These are phyloP conservation scores for Calonectria hongkongensis DNA, from an alignment of 2,329 filamentous ascomycete genomes.

Conservation along the genomic window DNA sequence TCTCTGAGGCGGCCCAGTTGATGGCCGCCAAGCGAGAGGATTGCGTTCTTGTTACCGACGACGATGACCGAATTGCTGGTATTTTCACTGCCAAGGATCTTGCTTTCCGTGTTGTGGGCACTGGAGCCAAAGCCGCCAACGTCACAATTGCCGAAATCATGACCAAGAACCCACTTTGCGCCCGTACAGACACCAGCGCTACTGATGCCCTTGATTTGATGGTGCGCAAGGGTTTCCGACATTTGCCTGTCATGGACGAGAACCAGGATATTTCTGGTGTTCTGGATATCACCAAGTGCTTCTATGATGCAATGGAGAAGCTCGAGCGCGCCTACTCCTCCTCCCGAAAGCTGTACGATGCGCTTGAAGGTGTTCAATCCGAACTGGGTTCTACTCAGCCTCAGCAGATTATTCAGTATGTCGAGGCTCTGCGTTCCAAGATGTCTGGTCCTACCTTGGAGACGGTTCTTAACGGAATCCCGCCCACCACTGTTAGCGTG, in stretches of 20 bases:
- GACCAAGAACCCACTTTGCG: constrained; percentile 99
- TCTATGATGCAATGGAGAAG: constrained; percentile 99
- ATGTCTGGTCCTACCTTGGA: constrained; percentile 99
- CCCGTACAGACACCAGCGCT: constrained; percentile 96
- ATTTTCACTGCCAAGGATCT: constrained; percentile 99
- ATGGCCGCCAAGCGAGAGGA: constrained; percentile 99
- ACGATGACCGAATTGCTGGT: constrained; percentile 97
- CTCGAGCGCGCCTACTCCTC: constrained; percentile 97
- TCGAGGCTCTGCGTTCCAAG: constrained; percentile 94
- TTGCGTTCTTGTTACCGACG: constrained; percentile 97
- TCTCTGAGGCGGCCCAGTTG: constrained; percentile 96
- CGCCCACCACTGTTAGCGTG: constrained; percentile 95
- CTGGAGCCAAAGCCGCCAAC: constrained; percentile 89
- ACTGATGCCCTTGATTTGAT: constrained; percentile 98
- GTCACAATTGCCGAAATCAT: constrained; percentile 98
- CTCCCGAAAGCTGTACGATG: constrained; percentile 98
- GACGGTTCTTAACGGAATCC: constrained; percentile 92
- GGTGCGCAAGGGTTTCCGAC: constrained; percentile 98
- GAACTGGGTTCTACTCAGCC: constrained; percentile 97
- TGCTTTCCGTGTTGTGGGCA: constrained; percentile 95
- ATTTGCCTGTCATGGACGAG: constrained; percentile 99
- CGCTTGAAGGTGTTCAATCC: constrained; percentile 96
- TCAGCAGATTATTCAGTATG: constrained; percentile 99
- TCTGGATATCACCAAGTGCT: constrained; percentile 98
- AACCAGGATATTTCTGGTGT: constrained; percentile 99